A percentile compares a stretch with the other conserved stretches of the same genome.
Evolutionary conservation across 345 rosid genomes (phyloP).

Genomic region (Gossypium stocksii): DNA sequence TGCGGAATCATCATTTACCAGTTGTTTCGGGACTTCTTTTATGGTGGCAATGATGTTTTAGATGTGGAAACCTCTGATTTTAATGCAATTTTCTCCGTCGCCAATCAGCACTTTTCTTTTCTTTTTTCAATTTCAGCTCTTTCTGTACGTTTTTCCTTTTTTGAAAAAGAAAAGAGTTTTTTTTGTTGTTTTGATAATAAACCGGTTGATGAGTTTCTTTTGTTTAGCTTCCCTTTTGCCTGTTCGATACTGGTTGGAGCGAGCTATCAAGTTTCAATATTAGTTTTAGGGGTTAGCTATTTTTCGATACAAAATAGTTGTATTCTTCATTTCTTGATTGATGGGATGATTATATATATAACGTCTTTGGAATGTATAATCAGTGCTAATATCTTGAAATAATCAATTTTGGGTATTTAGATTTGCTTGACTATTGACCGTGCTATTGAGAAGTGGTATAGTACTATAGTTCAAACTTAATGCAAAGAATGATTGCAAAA

Average conservation of each 20-base stretch:
- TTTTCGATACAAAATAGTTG: background rate
- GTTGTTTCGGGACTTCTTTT: too few species aligned
- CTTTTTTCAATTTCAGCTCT: too few species aligned
- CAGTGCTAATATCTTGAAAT: background rate
- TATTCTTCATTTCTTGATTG: background rate
- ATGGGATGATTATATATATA: background rate
- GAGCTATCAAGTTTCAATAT: background rate
- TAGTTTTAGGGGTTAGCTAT: background rate
- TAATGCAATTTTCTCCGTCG: too few species aligned
- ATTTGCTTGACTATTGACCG: background rate
- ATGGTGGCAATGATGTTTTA: too few species aligned
- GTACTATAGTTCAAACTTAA: background rate
- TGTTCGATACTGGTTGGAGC: background rate
- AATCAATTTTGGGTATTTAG: background rate
- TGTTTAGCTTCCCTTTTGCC: slow-evolving; percentile 11
- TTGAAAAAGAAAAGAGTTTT: background rate
- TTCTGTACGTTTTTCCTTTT: background rate
- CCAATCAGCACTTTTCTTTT: too few species aligned
- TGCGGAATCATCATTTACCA: too few species aligned
- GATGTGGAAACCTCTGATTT: too few species aligned
- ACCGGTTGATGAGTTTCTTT: slow-evolving; percentile 15
- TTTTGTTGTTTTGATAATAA: background rate
- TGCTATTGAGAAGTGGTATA: background rate
- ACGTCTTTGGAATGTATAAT: background rate
- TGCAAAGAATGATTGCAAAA: background rate